phyloP scores from a whole-genome alignment of 768 basidiomycete species.

The Boletus bicolor region DNA sequence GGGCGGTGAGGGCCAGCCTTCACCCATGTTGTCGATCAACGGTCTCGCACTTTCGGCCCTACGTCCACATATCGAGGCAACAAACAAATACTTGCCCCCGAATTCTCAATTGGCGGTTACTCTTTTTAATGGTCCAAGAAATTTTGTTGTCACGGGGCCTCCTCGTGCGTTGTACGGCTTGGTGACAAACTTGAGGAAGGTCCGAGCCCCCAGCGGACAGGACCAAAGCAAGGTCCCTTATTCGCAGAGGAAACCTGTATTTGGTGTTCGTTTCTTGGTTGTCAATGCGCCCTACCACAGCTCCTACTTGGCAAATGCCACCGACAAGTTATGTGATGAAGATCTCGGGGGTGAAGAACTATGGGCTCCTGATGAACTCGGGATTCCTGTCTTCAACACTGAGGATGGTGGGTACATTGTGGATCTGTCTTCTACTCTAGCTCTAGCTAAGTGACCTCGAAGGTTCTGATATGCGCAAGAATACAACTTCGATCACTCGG shows the following conservation, averaged over 20 bases:
- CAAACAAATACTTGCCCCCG: constrained; percentile 78
- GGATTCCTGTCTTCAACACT: constrained; percentile 87
- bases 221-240: constrained; percentile 95
- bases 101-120: constrained; percentile 83
- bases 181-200: constrained; percentile 85
- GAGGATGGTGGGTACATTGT: constrained; percentile 68
- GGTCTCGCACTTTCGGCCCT: constrained; percentile 77
- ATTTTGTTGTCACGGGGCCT: constrained; percentile 91
- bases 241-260: constrained; percentile 92
- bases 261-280: constrained; percentile 90
- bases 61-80: constrained; percentile 77
- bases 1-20: constrained; percentile 90
- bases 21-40: constrained; percentile 89
- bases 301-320: constrained; percentile 68
- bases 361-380: constrained; percentile 66
- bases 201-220: constrained; percentile 78
- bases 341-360: constrained; percentile 78
- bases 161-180: constrained; percentile 91
- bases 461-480: constrained; percentile 83
- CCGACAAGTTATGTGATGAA: constrained; percentile 71
- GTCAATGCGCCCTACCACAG: constrained; percentile 97
- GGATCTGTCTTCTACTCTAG: constrained; percentile 17
- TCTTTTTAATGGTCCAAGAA: constrained; percentile 89
- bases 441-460: constrained; percentile 18
- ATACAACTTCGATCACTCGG: constrained; percentile 71